A percentile compares a stretch with the other conserved stretches of the same genome.
phyloP scores from a whole-genome alignment of 1,284 basidiomycete species.

The Papiliotrema flavescens region DNA sequence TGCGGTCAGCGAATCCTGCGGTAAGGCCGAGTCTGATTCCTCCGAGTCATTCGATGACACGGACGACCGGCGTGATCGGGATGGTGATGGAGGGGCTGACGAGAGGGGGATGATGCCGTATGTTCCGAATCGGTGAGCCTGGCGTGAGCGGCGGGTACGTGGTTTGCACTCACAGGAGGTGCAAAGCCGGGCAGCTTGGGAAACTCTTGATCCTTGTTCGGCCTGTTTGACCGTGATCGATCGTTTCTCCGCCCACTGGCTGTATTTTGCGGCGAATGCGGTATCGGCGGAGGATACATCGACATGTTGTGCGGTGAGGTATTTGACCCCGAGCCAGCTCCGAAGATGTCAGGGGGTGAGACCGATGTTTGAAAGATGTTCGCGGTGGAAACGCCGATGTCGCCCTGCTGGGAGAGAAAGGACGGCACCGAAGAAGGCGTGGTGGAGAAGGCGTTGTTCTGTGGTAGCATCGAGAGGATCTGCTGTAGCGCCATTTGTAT shows the following conservation, averaged over 20 bases:
- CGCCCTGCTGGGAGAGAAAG: conserved; percentile 13
- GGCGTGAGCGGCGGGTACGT: conserved; percentile 1
- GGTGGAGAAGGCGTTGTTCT: conserved; percentile 9
- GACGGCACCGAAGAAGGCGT: conserved; percentile 18
- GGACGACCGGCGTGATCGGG: conserved; percentile 29
- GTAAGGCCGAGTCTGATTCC: conserved; percentile 65
- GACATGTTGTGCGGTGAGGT: not conserved
- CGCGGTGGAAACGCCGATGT: conserved; percentile 24
- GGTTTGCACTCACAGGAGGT: conserved; percentile 60
- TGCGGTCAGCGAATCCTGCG: conserved; percentile 73
- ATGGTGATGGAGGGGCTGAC: conserved; percentile 63
- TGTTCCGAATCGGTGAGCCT: conserved; percentile 84
- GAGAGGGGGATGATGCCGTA: conserved; percentile 66
- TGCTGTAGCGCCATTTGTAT: conserved; percentile 46
- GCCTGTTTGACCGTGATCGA: not conserved
- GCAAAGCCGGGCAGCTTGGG: conserved; percentile 84
- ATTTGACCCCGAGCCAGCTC: not conserved
- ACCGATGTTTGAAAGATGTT: conserved; percentile 32
- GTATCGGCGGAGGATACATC: conserved; percentile 1
- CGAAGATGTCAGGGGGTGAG: conserved; percentile 23
- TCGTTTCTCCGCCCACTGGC: conserved; percentile 19
- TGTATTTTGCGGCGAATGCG: conserved; percentile 19
- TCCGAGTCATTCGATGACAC: conserved; percentile 69
- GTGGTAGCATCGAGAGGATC: conserved; percentile 38
- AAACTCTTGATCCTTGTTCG: conserved; percentile 51